phyloP scores from a whole-genome alignment of 225 moss, liverwort and hornwort genomes.

The Polytrichum formosum region DNA sequence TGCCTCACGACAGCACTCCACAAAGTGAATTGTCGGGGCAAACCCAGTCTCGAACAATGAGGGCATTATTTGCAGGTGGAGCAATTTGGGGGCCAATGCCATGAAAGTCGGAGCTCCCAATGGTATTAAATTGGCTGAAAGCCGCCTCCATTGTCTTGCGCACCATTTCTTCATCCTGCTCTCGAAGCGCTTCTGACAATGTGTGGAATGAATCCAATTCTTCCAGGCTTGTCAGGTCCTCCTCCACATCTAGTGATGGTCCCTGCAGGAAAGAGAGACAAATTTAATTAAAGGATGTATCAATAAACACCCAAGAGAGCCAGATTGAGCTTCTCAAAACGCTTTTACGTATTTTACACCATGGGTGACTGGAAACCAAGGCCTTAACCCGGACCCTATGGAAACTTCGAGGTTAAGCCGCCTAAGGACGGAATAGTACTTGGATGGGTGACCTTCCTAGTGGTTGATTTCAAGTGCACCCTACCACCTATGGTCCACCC shows the following conservation, averaged over 20 bases:
- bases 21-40: constrained; percentile 39
- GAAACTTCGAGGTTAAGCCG: no score
- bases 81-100: constrained; percentile 24
- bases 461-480: no score
- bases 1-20: constrained; percentile 26
- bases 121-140: constrained; percentile 51
- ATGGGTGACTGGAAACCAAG: no score
- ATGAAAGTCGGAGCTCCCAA: constrained; percentile 49
- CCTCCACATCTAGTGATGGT: constrained; percentile 39
- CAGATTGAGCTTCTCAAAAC: background rate
- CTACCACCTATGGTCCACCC: no score
- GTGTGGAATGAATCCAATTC: constrained; percentile 32
- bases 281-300: background rate
- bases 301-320: background rate
- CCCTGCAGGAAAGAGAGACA: constrained; percentile 20
- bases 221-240: constrained; percentile 18
- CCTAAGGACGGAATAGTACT: no score
- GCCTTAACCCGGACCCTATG: no score
- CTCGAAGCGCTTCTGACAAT: constrained; percentile 25
- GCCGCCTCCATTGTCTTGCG: constrained; percentile 66
- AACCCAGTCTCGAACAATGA: constrained; percentile 31
- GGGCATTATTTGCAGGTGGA: constrained; percentile 11
- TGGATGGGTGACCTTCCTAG: no score
- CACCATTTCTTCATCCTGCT: constrained; percentile 45
- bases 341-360: no score